Conservation (phyloP, 1,284 basidiomycete genomes). For the Moesziomyces aphidis region DNA sequence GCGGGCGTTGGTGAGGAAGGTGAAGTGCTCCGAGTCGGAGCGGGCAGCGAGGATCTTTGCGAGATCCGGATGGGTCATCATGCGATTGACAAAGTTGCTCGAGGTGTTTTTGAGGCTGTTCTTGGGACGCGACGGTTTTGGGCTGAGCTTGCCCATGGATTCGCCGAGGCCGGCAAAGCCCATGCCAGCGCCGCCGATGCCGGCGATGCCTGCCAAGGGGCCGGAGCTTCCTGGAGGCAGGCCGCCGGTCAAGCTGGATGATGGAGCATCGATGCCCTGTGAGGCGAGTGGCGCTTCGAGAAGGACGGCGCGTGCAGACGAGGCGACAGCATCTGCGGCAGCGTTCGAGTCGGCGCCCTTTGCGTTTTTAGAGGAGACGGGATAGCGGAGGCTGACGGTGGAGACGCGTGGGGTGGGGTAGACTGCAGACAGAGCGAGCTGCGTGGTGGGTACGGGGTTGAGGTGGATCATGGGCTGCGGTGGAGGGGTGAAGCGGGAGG, state of each 20-base stretch:
- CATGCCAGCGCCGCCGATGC: conserved; percentile 44
- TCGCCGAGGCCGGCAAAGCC: conserved; percentile 46
- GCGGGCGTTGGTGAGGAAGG: conserved; percentile 57
- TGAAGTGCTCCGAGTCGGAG: conserved; percentile 73
- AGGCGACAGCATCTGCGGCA: conserved; percentile 3
- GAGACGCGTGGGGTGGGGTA: conserved; percentile 45
- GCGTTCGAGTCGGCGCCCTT: conserved; percentile 21
- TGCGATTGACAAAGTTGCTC: conserved; percentile 86
- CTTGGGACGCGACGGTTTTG: conserved; percentile 76
- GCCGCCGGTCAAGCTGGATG: conserved; percentile 48
- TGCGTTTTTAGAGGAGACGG: conserved; percentile 15
- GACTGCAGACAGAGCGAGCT: conserved; percentile 28
- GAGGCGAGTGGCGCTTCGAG: conserved; percentile 49
- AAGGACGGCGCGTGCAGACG: conserved; percentile 22
- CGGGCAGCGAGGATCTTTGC: conserved; percentile 75
- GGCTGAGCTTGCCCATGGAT: conserved; percentile 42
- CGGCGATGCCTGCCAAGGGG: conserved; percentile 43
- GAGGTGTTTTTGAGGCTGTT: conserved; percentile 87
- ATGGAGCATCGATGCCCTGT: conserved; percentile 59
- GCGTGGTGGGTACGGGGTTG: conserved; percentile 32
- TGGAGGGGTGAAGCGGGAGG: conserved; percentile 41
- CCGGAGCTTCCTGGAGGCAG: conserved; percentile 32
- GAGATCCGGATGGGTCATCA: conserved; percentile 82
- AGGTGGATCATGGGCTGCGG: conserved; percentile 46
- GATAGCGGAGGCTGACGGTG: conserved; percentile 39